Percentiles rank a stretch among this genome's conserved stretches.
phyloP scores from a whole-genome alignment of 441 rosid genomes.

The Heliophila coronopifolia region DNA sequence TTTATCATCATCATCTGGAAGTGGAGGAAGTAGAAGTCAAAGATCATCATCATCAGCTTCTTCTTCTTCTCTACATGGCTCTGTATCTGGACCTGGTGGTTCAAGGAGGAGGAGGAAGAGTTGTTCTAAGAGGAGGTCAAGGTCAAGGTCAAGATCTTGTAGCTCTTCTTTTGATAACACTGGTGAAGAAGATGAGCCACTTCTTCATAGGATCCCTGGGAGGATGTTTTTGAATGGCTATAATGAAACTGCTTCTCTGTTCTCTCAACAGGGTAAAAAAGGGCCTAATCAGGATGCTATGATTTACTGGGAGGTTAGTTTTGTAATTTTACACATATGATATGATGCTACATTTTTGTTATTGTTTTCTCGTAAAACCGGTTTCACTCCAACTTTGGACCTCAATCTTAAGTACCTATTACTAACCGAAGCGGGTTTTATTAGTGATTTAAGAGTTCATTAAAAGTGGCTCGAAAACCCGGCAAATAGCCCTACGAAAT shows the following conservation, averaged over 20 bases:
- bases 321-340: too few relatives aligned
- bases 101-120: conserved; percentile 68
- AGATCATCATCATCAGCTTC: too few relatives aligned
- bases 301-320: conserved; percentile 96
- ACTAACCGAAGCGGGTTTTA: too few relatives aligned
- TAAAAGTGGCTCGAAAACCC: too few relatives aligned
- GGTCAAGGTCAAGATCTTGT: conserved; percentile 52
- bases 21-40: conserved; percentile 64
- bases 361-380: too few relatives aligned
- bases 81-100: too few relatives aligned
- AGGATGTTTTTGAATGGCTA: conserved; percentile 81
- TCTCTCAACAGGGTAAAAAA: conserved; percentile 90
- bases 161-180: conserved; percentile 61
- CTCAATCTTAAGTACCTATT: too few relatives aligned
- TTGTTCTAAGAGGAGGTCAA: conserved; percentile 52
- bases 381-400: neutral
- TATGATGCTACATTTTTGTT: neutral
- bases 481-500: too few relatives aligned
- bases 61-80: too few relatives aligned
- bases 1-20: conserved; percentile 54
- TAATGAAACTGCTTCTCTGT: conserved; percentile 67
- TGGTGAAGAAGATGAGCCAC: conserved; percentile 66
- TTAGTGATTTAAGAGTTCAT: too few relatives aligned
- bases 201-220: conserved; percentile 68
- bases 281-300: conserved; percentile 98